Base-by-base conservation (phyloP, 805 yeast genomes). In the Monosporozyma aquatica region DNA sequence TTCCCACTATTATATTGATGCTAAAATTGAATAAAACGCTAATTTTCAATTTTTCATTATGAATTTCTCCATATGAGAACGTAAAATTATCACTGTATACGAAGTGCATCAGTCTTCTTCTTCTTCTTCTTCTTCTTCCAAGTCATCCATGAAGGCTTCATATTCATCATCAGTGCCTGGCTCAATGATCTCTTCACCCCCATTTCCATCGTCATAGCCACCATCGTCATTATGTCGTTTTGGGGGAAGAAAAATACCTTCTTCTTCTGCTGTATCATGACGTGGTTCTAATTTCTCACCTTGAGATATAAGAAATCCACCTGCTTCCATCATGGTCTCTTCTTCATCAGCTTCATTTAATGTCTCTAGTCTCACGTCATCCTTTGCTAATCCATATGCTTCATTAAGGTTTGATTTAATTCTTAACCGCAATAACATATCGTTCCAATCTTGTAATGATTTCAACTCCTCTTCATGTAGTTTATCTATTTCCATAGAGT, bases 381-480 rank as follows among this genome's bases (percentile, higher is more conserved):
- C 50, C 7, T 26, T 36, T 6, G 56, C 55, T 5, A 41, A 41
- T 37, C 82, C 80, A 52, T 75, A 78, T 3, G 64, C 53, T 30
- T 51, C 55, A 45, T 74, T 70, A 41, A 76, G 56, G 45, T 79
- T 59, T 15, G 45, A 54, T 46, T 50, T 52, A 15, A 53, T 55
- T 46, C 54, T 53, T 35, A 52, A 55, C 47, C 73, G 75, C 8
- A 43, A 46, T 40, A 59, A 54, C 18, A 67, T 44, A 1, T 52
- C 49, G 34, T 58, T 53, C 58, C 68, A 59, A 10, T 52, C 51
- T 41, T 62, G 64, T 49, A 75, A 59, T 2, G 82, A 75, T 20
- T 67, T 65, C 36, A 74, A 51, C 46, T 77, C 80, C 13, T 65
- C 63, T 17, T 67, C 59, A 29, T 62, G 61, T 41, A 67, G 55